phyloP scores from a whole-genome alignment of 805 yeast genomes.

The Brettanomyces nanus region DNA sequence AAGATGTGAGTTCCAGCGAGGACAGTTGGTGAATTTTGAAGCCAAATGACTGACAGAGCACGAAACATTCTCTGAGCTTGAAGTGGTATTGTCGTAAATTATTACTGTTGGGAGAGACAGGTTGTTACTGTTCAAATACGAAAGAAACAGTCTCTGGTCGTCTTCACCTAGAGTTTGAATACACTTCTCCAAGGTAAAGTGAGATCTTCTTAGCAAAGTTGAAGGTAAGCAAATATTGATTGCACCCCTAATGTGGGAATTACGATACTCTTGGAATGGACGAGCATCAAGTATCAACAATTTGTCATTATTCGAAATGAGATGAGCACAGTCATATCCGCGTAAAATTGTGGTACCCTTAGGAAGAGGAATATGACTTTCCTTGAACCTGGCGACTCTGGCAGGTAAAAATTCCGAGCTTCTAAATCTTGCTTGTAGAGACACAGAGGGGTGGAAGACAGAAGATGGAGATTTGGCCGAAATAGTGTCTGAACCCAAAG shows the following conservation, averaged over 20 bases:
- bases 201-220: conserved; percentile 71
- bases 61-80: conserved; percentile 25
- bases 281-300: conserved; percentile 65
- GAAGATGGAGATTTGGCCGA: not conserved
- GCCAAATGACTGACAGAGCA: conserved; percentile 37
- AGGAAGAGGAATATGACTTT: not conserved
- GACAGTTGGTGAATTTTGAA: conserved; percentile 36
- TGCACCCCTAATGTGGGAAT: conserved; percentile 49
- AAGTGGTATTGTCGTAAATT: conserved; percentile 42
- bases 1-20: conserved; percentile 32
- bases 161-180: conserved; percentile 48
- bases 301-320: conserved; percentile 10
- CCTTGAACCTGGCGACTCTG: conserved; percentile 1
- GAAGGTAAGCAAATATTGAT: conserved; percentile 82
- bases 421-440: too few relatives aligned
- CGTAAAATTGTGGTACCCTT: not conserved
- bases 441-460: too few relatives aligned
- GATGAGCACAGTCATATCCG: not conserved
- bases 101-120: conserved; percentile 34
- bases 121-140: conserved; percentile 23
- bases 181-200: conserved; percentile 58
- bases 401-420: conserved; percentile 2
- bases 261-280: conserved; percentile 67
- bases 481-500: not conserved
- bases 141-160: conserved; percentile 38